Evolutionary conservation across 306 rosid genomes (phyloP).

Genomic region (Cyclanthera cordifolia): DNA sequence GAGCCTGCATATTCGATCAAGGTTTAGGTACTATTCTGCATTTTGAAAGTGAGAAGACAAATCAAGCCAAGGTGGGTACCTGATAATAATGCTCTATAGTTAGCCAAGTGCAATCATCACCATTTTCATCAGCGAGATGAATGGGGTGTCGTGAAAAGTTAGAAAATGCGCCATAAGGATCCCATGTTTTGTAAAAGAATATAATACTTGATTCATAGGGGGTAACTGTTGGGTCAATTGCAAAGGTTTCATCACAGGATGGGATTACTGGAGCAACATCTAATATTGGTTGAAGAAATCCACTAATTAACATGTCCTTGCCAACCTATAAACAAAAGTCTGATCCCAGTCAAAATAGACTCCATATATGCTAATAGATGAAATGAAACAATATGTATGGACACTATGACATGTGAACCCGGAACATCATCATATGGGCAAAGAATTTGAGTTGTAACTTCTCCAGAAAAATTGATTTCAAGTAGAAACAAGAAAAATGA

Average conservation of each 20-base stretch:
- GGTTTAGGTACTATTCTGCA: background rate
- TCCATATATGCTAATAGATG: background rate
- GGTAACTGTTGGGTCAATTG: constrained; percentile 71
- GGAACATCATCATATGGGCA: no score
- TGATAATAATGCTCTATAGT: constrained; percentile 94
- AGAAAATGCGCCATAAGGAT: constrained; percentile 76
- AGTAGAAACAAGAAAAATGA: no score
- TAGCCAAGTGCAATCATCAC: constrained; percentile 58
- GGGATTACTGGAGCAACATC: constrained; percentile 71
- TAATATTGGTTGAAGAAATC: constrained; percentile 79
- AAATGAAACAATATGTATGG: background rate
- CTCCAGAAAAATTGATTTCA: no score
- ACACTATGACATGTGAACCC: no score
- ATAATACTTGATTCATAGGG: constrained; percentile 70
- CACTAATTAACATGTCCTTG: constrained; percentile 88
- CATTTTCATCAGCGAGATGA: constrained; percentile 53
- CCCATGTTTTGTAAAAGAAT: constrained; percentile 89
- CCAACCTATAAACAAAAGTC: constrained; percentile 52
- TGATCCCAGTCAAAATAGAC: background rate
- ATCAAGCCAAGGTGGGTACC: constrained; percentile 33
- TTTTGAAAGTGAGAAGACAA: background rate
- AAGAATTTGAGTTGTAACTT: no score
- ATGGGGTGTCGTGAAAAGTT: constrained; percentile 89
- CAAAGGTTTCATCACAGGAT: constrained; percentile 66
- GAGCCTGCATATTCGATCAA: constrained; percentile 37